These are phyloP conservation scores for Lachnellula subtilissima DNA, from an alignment of 2,329 filamentous ascomycete genomes.

Conservation along the genomic window DNA sequence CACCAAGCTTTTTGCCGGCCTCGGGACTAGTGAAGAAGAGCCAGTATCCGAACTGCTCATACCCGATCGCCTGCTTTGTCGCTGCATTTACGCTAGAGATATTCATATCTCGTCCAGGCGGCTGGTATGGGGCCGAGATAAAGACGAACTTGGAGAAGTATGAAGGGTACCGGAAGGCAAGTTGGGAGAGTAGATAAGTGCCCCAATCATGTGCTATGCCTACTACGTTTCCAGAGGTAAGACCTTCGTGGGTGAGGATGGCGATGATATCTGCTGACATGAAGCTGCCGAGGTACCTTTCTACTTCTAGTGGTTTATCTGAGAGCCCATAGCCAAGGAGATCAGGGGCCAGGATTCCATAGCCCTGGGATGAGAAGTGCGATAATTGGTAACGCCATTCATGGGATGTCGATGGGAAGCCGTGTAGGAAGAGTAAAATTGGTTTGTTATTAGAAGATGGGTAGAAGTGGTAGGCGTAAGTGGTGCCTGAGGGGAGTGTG, in stretches of 20 bases:
- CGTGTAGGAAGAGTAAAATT: constrained; percentile 42
- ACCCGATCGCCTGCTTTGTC: constrained; percentile 13
- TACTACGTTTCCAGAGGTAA: constrained; percentile 6
- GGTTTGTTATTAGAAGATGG: background rate
- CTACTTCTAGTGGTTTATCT: constrained; percentile 26
- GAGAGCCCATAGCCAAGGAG: constrained; percentile 36
- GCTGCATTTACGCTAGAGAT: constrained; percentile 9
- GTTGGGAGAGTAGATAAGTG: constrained; percentile 10
- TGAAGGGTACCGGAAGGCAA: constrained; percentile 1
- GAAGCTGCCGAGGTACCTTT: constrained; percentile 28
- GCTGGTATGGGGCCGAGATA: background rate
- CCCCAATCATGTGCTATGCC: constrained; percentile 27
- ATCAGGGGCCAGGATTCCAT: constrained; percentile 40
- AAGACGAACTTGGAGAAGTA: background rate
- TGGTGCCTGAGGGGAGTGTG: background rate
- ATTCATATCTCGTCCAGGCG: constrained; percentile 1
- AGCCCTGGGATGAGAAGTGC: constrained; percentile 29
- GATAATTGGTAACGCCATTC: constrained; percentile 34
- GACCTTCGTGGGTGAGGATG: constrained; percentile 29
- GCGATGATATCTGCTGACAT: constrained; percentile 34
- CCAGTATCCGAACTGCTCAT: constrained; percentile 18
- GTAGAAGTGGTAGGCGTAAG: constrained; percentile 28
- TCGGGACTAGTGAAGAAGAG: constrained; percentile 11
- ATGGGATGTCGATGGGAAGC: constrained; percentile 41
- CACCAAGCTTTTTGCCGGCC: constrained; percentile 12